Conservation (phyloP, 345 rosid genomes). For the Boechera stricta region DNA sequence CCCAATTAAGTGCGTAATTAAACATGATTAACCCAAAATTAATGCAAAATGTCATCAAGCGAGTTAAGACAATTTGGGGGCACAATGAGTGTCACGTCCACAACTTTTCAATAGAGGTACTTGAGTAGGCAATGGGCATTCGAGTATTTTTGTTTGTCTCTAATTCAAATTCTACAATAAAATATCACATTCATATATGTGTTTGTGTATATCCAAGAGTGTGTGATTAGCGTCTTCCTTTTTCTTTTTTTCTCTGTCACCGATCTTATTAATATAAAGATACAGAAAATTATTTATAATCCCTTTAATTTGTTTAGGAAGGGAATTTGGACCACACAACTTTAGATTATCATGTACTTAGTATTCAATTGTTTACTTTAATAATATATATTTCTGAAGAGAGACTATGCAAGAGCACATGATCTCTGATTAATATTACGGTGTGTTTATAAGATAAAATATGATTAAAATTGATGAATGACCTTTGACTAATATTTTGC, state of each 20-base stretch:
- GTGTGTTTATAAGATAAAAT: constrained; percentile 11
- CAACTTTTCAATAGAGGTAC: constrained; percentile 35
- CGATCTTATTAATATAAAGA: neutral
- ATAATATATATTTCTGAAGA: constrained; percentile 19
- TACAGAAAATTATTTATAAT: constrained; percentile 1
- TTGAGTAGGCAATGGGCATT: constrained; percentile 47
- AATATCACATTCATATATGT: neutral
- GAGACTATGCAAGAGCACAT: constrained; percentile 37
- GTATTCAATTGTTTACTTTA: constrained; percentile 13
- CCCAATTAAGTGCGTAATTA: neutral
- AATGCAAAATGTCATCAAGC: constrained; percentile 29
- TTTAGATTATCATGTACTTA: constrained; percentile 34
- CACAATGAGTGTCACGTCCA: constrained; percentile 40
- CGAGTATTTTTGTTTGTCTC: constrained; percentile 41
- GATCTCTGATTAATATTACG: constrained; percentile 32
- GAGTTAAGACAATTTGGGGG: constrained; percentile 23
- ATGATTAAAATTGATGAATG: neutral
- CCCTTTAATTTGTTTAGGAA: constrained; percentile 31
- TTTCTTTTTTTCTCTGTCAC: neutral
- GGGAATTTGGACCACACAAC: constrained; percentile 34
- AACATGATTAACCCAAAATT: constrained; percentile 11
- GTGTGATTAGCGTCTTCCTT: constrained; percentile 19
- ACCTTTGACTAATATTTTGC: constrained; percentile 2
- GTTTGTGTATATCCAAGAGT: constrained; percentile 4
- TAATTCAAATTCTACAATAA: constrained; percentile 26